Evolutionary conservation across 306 rosid species (phyloP), one percentile per base, ranked within the genome.

Genomic region (Cucurbita moschata): DNA sequence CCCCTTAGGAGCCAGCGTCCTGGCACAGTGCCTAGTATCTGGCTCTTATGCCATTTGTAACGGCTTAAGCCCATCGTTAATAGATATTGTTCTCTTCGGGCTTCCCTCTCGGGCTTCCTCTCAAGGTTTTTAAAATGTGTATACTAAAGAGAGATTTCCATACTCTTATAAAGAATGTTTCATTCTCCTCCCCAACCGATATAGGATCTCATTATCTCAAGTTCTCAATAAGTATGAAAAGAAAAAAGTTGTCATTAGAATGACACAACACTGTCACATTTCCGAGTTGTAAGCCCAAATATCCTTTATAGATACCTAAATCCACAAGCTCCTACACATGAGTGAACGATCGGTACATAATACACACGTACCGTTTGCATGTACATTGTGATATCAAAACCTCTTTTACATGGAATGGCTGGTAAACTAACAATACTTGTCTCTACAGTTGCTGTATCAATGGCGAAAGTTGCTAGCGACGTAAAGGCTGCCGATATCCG

Each of bases 401-500:
- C 83, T 56, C 21, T 23, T 44, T 57, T 75, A 47, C 63, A 21
- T 71, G 61, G 65, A 49, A 72, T 10, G 12, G 16, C 46, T 46
- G 35, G 47, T 43, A 6, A 16, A 55, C 51, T 59, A 21, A 73
- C 73, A 13, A 52, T 81, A 65, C 47, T 65, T 11, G 21, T 77
- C 75, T 75, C 46, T 86, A 63, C 77, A 94, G 98, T 94, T 89
- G 94, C 98, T 63, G 94, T 94, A 72, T 92, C 82, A 51, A 13
- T 90, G 92, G 98, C 98, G 18, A 86, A 78, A 57, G 94, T 94
- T 79, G 98, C 94, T 37, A 94, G 81, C 80, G 97, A 94, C 19
- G 97, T 90, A 59, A 94, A 94, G 82, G 98, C 97, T 6, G 96
- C 82, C 43, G 98, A 93, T 84, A 90, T 90, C 79, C 88, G 63